Evolutionary conservation across 768 basidiomycete genomes (phyloP), one percentile per base, ranked within the genome.

Genomic region (Serendipita indica): DNA sequence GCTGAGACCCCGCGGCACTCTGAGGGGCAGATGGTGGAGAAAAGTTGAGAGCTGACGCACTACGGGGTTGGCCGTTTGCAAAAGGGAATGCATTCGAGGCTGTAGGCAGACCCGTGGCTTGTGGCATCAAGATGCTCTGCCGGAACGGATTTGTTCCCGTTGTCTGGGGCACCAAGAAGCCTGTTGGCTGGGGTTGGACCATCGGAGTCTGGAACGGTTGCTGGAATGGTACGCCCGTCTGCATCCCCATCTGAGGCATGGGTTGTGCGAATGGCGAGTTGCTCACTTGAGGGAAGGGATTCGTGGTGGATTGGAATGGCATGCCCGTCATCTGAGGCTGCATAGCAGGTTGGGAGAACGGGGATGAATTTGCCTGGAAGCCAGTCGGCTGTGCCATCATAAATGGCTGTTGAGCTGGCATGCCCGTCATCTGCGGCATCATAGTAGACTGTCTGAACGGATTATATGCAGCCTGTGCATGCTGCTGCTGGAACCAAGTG

Each of bases 131-230:
- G 76, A 83, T 78, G 63, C 80, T 88, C 68, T 89, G 88, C 33
- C 90, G 76, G 75, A 93, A 93, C 6, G 89, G 89, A 69, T 91
- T 92, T 39, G 74, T 71, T n/a, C 82, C 84, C 7, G 83, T 86
- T 35, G 61, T 62, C 49, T 54, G 49, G 32, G 49, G 49, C 49
- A 25, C 22, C 7, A 54, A 28, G 49, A 54, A 54, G 12, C 73
- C 75, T 5, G 72, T 72, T 20, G 65, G 62, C 59, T 72, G 49
- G 7, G 49, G 49, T 27, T 54, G 49, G n/a, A 28, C 25, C 33
- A 46, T 58, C 4, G 30, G 2, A 16, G 10, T 39, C 33, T 37
- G 60, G 27, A 46, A 3, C 33, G 33, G 27, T 34, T 61, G 7
- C n/a, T 32, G 39, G 52, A 58, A 39, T 4, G 3, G 33, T 5